Evolutionary conservation across 2,329 filamentous ascomycete species (phyloP), one percentile per base, ranked within the genome.

Genomic region (Lizonia empirigonia): DNA sequence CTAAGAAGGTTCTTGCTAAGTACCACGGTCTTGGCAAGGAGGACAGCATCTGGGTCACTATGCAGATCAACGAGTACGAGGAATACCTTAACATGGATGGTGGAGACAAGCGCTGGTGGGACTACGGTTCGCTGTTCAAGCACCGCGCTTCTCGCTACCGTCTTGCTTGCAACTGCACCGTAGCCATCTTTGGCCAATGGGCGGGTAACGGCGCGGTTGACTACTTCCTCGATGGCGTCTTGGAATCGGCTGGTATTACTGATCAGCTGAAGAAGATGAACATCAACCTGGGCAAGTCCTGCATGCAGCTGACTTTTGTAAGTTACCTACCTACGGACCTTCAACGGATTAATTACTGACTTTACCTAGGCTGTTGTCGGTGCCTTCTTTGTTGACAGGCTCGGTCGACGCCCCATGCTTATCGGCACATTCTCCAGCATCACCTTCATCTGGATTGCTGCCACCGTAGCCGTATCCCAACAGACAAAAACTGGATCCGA

Each of bases 1-100:
- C 82, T 1, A 75, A 80, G 33, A 71, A 76, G 2, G 77, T 85
- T n/a, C 74, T 88, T 40, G 78, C 81, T 6, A 81, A 80, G 54
- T 83, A 85, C 60, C 84, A 84, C 57, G 76, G 80, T 4, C 77
- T 83, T 48, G 78, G 77, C 2, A 63, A 72, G 45, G 40, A 60
- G 8, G 56, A 71, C 16, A 63, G 67, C 4, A 61, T 71, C 47
- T 63, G 69, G 20, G 68, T 71, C 2, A 60, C 67, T 19, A 63
- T 76, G 2, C 71, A 76, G 38, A 54, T 75, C 29, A 61, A 66
- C 23, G 72, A 76, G 38, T 75, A 75, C 32, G 60, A 52, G 20
- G 65, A 68, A 15, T 65, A 70, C 27, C 65, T 70, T 34, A 51
- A 66, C 7, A 47, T 44, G n/a, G 59, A 60, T 19, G 55, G 53